These are phyloP conservation scores for Backusella tarrabulga DNA, from an alignment of 192 early-diverging fungal genomes.

Conservation along the genomic window DNA sequence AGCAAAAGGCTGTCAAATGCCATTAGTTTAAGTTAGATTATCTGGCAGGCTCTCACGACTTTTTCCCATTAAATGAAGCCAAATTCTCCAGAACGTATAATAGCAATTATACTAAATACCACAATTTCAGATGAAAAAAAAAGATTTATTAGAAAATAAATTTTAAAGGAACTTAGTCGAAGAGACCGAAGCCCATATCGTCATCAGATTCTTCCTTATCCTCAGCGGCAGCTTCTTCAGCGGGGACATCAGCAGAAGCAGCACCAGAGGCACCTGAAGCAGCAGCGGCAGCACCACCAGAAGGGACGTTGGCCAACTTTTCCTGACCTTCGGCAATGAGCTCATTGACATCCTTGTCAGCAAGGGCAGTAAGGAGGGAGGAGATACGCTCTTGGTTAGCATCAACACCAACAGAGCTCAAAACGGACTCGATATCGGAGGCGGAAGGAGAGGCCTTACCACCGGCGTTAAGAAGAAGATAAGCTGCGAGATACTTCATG, in stretches of 20 bases:
- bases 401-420: conserved; percentile 91
- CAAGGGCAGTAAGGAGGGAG: conserved; percentile 76
- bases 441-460: conserved; percentile 82
- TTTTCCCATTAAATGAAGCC: background rate
- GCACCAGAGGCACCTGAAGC: conserved; percentile 63
- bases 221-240: conserved; percentile 80
- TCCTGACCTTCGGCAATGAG: conserved; percentile 86
- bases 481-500: conserved; percentile 99
- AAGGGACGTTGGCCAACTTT: conserved; percentile 92
- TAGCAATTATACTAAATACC: background rate
- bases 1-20: too few species aligned
- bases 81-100: background rate
- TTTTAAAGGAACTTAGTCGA: conserved; percentile 73
- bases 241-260: conserved; percentile 42
- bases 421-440: conserved; percentile 78
- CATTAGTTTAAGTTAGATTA: too few species aligned
- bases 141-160: background rate
- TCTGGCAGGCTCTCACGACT: background rate
- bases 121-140: background rate
- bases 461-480: conserved; percentile 92
- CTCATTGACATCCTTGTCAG: conserved; percentile 88
- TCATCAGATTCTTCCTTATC: conserved; percentile 89
- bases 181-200: conserved; percentile 97
- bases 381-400: conserved; percentile 76
- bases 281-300: conserved; percentile 82